Conservation (phyloP, 140 eudicot species). For the Flaveria floridana region DNA sequence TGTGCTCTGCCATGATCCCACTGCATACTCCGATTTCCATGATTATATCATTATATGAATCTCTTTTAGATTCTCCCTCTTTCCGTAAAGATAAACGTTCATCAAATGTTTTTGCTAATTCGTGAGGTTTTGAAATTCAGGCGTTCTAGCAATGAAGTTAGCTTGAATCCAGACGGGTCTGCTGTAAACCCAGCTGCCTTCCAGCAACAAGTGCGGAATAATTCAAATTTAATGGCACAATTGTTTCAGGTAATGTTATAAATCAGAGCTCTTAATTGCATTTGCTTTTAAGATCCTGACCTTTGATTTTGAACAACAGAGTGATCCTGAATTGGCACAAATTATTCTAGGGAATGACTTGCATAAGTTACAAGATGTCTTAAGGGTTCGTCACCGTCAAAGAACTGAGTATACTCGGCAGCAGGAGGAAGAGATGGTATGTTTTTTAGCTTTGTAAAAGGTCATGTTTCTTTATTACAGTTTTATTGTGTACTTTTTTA, state of each 20-base stretch:
- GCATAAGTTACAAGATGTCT: constrained; percentile 64
- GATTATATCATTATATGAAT: neutral
- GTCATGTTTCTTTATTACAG: neutral
- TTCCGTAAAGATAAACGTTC: neutral
- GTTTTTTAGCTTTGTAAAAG: constrained; percentile 17
- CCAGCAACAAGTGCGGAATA: constrained; percentile 70
- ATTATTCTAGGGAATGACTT: constrained; percentile 72
- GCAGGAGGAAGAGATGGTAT: constrained; percentile 74
- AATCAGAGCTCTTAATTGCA: constrained; percentile 4
- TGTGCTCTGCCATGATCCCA: neutral
- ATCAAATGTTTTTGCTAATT: constrained; percentile 12
- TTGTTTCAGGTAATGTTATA: constrained; percentile 62
- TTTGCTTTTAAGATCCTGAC: constrained; percentile 31
- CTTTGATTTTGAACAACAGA: constrained; percentile 46
- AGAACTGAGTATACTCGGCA: constrained; percentile 53
- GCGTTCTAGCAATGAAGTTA: constrained; percentile 43
- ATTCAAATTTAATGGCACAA: constrained; percentile 76
- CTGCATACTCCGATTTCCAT: neutral
- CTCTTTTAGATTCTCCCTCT: neutral
- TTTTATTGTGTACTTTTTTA: constrained; percentile 12
- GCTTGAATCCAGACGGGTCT: constrained; percentile 82
- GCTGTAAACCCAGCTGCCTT: constrained; percentile 78
- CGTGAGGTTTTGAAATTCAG: constrained; percentile 35
- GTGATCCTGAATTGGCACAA: constrained; percentile 93
- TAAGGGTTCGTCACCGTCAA: constrained; percentile 70